These are phyloP conservation scores for Trapa incisa DNA, from an alignment of 345 rosid species.

Conservation along the genomic window DNA sequence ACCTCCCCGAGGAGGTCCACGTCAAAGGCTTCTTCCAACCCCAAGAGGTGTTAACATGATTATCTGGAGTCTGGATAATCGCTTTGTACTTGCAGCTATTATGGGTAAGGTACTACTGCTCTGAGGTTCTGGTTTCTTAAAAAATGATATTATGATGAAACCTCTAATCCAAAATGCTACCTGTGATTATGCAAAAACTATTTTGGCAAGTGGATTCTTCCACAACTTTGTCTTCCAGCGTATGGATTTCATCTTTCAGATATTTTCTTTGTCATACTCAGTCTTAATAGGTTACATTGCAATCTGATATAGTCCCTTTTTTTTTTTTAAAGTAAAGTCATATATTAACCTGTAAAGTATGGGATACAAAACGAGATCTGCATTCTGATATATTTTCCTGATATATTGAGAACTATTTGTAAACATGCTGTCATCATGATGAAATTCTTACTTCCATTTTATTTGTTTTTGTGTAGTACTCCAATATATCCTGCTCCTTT, in stretches of 20 bases:
- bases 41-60: slow-evolving; percentile 99
- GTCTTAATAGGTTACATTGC: neutral
- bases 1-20: slow-evolving; percentile 99
- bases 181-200: neutral
- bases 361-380: no score
- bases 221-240: neutral
- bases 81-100: slow-evolving; percentile 97
- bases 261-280: neutral
- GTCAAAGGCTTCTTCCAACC: slow-evolving; percentile 90
- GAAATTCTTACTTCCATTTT: neutral
- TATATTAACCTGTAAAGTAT: no score
- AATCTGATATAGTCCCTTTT: neutral
- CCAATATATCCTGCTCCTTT: neutral
- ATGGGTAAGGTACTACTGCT: slow-evolving; percentile 55
- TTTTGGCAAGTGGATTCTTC: neutral
- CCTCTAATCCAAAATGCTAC: neutral
- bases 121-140: slow-evolving; percentile 1
- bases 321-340: no score
- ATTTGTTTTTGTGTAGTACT: neutral
- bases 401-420: neutral
- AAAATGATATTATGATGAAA: neutral
- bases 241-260: neutral
- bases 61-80: slow-evolving; percentile 97
- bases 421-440: neutral
- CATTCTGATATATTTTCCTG: neutral